Conservation (phyloP, 108 stramenopile genomes). For the Phaeodactylum tricornutum region DNA sequence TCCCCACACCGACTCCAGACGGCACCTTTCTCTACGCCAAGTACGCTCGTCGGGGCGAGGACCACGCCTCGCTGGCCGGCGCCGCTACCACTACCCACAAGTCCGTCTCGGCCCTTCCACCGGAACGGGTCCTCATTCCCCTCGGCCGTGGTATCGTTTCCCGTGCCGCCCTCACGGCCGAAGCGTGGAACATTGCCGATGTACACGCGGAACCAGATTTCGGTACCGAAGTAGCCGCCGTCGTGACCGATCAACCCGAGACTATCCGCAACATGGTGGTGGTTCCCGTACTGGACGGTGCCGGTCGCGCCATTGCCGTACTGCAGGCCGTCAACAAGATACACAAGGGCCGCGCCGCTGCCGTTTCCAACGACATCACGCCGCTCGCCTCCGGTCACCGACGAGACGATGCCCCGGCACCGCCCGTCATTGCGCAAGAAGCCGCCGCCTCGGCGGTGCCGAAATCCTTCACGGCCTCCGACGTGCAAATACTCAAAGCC, state of each 20-base stretch:
- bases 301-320: constrained; percentile 46
- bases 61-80: background rate
- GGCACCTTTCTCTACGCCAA: constrained; percentile 47
- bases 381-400: too few species aligned
- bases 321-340: constrained; percentile 58
- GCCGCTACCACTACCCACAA: background rate
- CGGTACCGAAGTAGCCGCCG: background rate
- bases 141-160: constrained; percentile 39
- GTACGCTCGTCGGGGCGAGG: constrained; percentile 7
- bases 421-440: background rate
- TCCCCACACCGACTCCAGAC: constrained; percentile 9
- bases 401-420: constrained; percentile 6
- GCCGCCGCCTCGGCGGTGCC: background rate
- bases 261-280: constrained; percentile 21
- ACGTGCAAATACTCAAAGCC: constrained; percentile 41
- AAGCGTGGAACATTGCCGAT: constrained; percentile 37
- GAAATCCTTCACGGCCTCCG: constrained; percentile 31
- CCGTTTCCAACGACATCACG: too few species aligned
- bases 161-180: constrained; percentile 39
- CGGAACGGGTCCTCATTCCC: constrained; percentile 15
- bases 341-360: background rate
- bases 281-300: constrained; percentile 44
- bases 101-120: background rate
- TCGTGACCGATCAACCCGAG: background rate
- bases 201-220: constrained; percentile 28